These are phyloP conservation scores for Isabelozyma rhagii DNA, from an alignment of 805 yeast genomes.

Conservation along the genomic window DNA sequence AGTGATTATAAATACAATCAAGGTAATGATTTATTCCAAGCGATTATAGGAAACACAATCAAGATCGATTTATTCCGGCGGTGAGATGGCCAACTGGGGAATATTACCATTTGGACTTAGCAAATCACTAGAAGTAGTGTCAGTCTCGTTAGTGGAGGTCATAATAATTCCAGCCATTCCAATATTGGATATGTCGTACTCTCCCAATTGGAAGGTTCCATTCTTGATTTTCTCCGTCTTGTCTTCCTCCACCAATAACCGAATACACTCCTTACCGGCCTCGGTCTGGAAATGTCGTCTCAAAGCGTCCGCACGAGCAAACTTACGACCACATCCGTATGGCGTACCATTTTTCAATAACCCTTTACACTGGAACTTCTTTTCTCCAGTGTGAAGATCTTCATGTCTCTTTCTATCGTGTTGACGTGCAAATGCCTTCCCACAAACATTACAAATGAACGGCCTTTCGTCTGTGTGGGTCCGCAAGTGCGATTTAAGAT, in stretches of 20 bases:
- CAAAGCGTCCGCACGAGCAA: conserved; percentile 46
- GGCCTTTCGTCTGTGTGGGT: conserved; percentile 89
- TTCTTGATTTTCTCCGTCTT: conserved; percentile 21
- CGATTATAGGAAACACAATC: too few relatives aligned
- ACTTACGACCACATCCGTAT: conserved; percentile 44
- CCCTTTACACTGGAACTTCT: conserved; percentile 71
- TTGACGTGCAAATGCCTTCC: conserved; percentile 64
- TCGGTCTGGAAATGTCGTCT: conserved; percentile 46
- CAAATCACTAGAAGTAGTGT: conserved; percentile 6
- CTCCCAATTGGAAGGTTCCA: not conserved
- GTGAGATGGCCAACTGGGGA: conserved; percentile 39
- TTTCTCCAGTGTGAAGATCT: conserved; percentile 70
- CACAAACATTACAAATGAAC: conserved; percentile 67
- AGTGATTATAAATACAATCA: too few relatives aligned
- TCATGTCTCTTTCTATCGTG: conserved; percentile 46
- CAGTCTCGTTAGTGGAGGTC: conserved; percentile 2
- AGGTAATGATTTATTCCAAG: too few relatives aligned
- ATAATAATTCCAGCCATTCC: not conserved
- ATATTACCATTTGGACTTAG: conserved; percentile 15
- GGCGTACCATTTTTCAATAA: conserved; percentile 51
- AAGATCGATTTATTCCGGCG: conserved; percentile 23
- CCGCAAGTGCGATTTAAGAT: conserved; percentile 83
- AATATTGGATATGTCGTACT: not conserved
- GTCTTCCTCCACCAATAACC: conserved; percentile 39
- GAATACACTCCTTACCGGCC: conserved; percentile 43